phyloP scores from a whole-genome alignment of 2,329 filamentous ascomycete genomes.

The Pezicula radicicola region DNA sequence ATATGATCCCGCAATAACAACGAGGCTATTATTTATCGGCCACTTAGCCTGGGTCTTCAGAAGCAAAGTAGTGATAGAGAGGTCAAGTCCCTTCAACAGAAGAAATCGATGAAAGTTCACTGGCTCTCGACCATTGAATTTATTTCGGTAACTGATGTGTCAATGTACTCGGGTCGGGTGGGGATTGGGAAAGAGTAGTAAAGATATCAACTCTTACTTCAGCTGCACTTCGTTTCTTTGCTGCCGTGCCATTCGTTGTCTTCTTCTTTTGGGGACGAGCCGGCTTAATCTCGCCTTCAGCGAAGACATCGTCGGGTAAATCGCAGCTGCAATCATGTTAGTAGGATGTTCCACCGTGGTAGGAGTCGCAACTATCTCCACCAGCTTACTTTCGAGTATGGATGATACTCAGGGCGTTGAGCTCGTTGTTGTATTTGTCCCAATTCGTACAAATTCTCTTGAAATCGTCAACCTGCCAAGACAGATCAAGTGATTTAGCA shows the following conservation, averaged over 20 bases:
- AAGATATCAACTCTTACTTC: slow-evolving; percentile 22
- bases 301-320: slow-evolving; percentile 87
- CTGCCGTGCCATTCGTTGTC: slow-evolving; percentile 7
- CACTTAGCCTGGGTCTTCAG: not conserved
- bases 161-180: too few relatives aligned
- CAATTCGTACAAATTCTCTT: slow-evolving; percentile 76
- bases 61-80: not conserved
- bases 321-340: slow-evolving; percentile 59
- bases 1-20: too few relatives aligned
- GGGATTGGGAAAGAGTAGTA: not conserved
- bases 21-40: too few relatives aligned
- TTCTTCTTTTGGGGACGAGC: slow-evolving; percentile 26
- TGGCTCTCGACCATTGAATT: too few relatives aligned
- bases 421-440: slow-evolving; percentile 70
- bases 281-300: slow-evolving; percentile 72
- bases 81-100: too few relatives aligned
- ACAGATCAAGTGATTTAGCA: slow-evolving; percentile 71
- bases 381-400: slow-evolving; percentile 75
- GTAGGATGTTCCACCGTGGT: slow-evolving; percentile 11
- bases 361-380: not conserved
- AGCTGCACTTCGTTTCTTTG: slow-evolving; percentile 26
- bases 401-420: slow-evolving; percentile 71
- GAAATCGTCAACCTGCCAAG: slow-evolving; percentile 81
- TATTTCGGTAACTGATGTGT: too few relatives aligned
- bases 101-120: too few relatives aligned